Evolutionary conservation across 805 yeast species (phyloP).

Genomic region (Suhomyces tanzawaensis): DNA sequence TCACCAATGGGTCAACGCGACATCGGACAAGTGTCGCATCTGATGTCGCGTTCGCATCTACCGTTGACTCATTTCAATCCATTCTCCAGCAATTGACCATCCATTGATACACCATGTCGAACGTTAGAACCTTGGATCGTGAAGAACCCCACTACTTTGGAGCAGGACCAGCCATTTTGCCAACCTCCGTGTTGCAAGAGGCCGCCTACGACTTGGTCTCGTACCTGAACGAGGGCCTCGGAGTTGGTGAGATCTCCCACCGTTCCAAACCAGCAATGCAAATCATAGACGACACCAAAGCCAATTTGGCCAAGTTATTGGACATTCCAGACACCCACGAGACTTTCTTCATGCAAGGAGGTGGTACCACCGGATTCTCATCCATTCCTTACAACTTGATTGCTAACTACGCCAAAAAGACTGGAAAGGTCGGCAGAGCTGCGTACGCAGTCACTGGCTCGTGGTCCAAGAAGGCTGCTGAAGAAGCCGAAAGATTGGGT

Average conservation of each 20-base stretch:
- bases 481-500: slow-evolving; percentile 86
- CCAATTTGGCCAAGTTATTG: slow-evolving; percentile 60
- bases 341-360: slow-evolving; percentile 94
- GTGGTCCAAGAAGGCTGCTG: slow-evolving; percentile 87
- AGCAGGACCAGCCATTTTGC: slow-evolving; percentile 97
- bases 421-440: slow-evolving; percentile 74
- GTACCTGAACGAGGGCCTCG: slow-evolving; percentile 70
- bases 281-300: slow-evolving; percentile 76
- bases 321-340: slow-evolving; percentile 89
- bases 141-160: slow-evolving; percentile 84
- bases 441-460: slow-evolving; percentile 90
- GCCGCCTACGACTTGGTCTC: slow-evolving; percentile 82
- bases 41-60: no score
- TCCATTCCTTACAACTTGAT: slow-evolving; percentile 78
- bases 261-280: slow-evolving; percentile 80
- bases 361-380: slow-evolving; percentile 96
- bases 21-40: no score
- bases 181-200: slow-evolving; percentile 77
- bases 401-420: slow-evolving; percentile 68
- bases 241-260: slow-evolving; percentile 95
- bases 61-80: no score
- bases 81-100: no score
- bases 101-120: slow-evolving; percentile 3
- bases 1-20: no score
- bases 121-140: slow-evolving; percentile 46